These are phyloP conservation scores for Jacaranda mimosifolia DNA, from an alignment of 257 asterid species.

Conservation along the genomic window DNA sequence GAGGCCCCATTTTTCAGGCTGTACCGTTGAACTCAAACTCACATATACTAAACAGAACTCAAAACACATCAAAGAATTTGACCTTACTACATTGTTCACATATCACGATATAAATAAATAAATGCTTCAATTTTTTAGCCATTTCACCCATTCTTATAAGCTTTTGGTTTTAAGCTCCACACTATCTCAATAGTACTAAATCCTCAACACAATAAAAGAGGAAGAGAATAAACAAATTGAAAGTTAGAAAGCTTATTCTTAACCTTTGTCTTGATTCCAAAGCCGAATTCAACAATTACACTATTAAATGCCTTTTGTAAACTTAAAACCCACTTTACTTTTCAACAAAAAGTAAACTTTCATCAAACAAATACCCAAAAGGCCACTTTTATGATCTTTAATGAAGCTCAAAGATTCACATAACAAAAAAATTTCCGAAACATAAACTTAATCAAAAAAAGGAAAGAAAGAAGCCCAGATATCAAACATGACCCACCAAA, in stretches of 20 bases:
- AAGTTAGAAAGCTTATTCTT: background rate
- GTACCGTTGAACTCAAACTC: background rate
- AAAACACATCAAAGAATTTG: background rate
- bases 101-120: conserved; percentile 6
- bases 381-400: conserved; percentile 2
- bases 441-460: background rate
- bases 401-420: conserved; percentile 6
- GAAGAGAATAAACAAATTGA: background rate
- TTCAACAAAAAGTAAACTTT: background rate
- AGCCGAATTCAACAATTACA: conserved; percentile 23
- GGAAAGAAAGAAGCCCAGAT: background rate
- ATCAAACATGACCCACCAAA: background rate
- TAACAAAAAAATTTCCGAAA: background rate
- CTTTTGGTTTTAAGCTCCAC: background rate
- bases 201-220: background rate
- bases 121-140: background rate
- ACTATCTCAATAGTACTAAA: background rate
- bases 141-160: background rate
- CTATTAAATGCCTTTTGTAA: background rate
- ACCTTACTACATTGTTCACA: background rate
- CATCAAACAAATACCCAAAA: background rate
- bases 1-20: background rate
- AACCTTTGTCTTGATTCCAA: conserved; percentile 14
- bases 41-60: background rate
- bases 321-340: background rate